These are phyloP conservation scores for Xerocomus brunneocitrinus DNA, from an alignment of 768 basidiomycete genomes.

Conservation along the genomic window DNA sequence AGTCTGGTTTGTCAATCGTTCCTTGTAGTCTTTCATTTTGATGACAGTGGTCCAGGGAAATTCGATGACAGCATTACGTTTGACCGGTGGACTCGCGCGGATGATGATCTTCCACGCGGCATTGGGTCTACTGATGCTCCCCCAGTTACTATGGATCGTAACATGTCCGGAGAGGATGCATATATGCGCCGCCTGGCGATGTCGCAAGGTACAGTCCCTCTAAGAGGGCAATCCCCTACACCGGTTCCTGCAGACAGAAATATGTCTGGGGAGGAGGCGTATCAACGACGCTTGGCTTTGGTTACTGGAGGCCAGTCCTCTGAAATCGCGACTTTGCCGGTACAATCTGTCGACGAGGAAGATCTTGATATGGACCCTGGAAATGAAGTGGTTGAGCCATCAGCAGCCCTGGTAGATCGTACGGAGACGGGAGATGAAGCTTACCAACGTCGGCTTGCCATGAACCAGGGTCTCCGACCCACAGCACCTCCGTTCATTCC, in stretches of 20 bases:
- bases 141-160: slow-evolving; percentile 39
- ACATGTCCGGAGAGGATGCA: slow-evolving; percentile 73
- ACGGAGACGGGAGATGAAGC: slow-evolving; percentile 63
- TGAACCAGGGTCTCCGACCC: slow-evolving; percentile 41
- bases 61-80: slow-evolving; percentile 38
- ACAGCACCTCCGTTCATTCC: slow-evolving; percentile 28
- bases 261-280: slow-evolving; percentile 76
- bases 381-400: slow-evolving; percentile 3
- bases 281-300: slow-evolving; percentile 70
- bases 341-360: slow-evolving; percentile 15
- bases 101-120: slow-evolving; percentile 39
- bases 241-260: slow-evolving; percentile 39
- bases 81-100: slow-evolving; percentile 53
- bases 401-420: slow-evolving; percentile 1
- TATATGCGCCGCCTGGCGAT: slow-evolving; percentile 75
- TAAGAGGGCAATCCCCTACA: slow-evolving; percentile 26
- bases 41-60: slow-evolving; percentile 29
- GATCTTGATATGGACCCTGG: slow-evolving; percentile 15
- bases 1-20: slow-evolving; percentile 48
- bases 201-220: slow-evolving; percentile 37
- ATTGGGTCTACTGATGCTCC: slow-evolving; percentile 20
- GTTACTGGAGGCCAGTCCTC: slow-evolving; percentile 34
- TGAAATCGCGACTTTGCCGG: slow-evolving; percentile 19
- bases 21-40: background rate
- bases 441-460: slow-evolving; percentile 56